Base-by-base conservation (phyloP, 257 asterid species). In the Pogostemon cablin region DNA sequence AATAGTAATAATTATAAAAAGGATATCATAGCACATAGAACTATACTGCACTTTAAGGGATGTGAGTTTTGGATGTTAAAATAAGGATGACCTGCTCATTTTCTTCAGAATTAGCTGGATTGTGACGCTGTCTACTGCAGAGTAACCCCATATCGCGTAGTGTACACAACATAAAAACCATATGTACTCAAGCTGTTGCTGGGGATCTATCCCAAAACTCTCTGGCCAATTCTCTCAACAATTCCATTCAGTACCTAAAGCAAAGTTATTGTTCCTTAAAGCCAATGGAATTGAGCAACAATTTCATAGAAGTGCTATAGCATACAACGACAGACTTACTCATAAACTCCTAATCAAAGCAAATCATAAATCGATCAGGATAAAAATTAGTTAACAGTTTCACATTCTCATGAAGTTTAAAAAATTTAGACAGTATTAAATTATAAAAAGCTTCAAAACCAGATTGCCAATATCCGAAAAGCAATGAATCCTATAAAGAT, bases 81-180 rank as follows among this genome's bases (percentile, higher is more conserved):
- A 58, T 38, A 71, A 75, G 65, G 43, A 73, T 58, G 49, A 93
- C 99, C 92, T 88, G 98, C 67, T 88, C 86, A 75, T 80, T 92
- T 81, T 91, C 99, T 75, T 88, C 99, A 12, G 89, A 73, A 82
- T 84, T 90, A 80, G 96, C 86, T 80, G 75, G 86, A 72, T 68
- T 82, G 73, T 79, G 93, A 56, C 75, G 86, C 50, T 88, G 96
- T 81, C 89, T 89, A 76, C 99, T 91, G 87, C 99, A 95, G 81
- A 92, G 88, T 81, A 77, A 85, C 62, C 98, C 98, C 97, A 93
- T 90, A 52, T 76, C 80, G 53, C 83, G 67, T 44, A 80, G 80
- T 60, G 75, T 57, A 74, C 76, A 78, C 81, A 77, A 83, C 82
- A 84, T 78, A 82, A 80, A 85, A 62, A 59, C 65, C 74, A 66